Percentiles rank a stretch among this genome's conserved stretches.
Conservation (phyloP, 345 rosid species). For the Eucalyptus camaldulensis region DNA sequence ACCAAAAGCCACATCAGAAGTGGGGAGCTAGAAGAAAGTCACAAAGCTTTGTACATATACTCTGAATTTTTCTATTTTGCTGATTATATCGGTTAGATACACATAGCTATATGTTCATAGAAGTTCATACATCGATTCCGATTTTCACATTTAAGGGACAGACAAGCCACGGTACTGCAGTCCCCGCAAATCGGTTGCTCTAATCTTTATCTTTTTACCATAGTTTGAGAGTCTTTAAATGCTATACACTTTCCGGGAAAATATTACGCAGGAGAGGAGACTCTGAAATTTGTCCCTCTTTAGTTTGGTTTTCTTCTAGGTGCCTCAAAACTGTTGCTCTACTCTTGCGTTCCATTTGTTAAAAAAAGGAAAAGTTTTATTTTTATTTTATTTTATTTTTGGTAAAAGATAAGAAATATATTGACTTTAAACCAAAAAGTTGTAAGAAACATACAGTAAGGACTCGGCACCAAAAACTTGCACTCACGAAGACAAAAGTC, state of each 20-base stretch:
- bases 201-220: background rate
- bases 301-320: background rate
- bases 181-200: background rate
- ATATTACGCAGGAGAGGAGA: background rate
- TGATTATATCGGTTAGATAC: background rate
- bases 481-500: too few species aligned
- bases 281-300: background rate
- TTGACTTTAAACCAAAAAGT: too few species aligned
- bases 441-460: too few species aligned
- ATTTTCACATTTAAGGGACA: background rate
- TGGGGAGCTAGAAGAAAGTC: background rate
- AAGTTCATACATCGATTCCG: background rate
- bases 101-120: background rate
- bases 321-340: background rate
- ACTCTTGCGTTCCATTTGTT: background rate
- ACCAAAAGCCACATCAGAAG: background rate
- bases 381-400: too few species aligned
- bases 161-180: background rate
- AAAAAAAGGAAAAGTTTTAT: background rate
- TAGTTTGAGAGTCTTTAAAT: background rate
- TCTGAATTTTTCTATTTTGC: background rate
- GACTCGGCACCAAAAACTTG: rapidly evolving
- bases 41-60: background rate
- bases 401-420: rapidly evolving
- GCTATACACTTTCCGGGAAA: background rate